Evolutionary conservation across 2,329 filamentous ascomycete species (phyloP).

Genomic region (Pleurostoma richardsiae): DNA sequence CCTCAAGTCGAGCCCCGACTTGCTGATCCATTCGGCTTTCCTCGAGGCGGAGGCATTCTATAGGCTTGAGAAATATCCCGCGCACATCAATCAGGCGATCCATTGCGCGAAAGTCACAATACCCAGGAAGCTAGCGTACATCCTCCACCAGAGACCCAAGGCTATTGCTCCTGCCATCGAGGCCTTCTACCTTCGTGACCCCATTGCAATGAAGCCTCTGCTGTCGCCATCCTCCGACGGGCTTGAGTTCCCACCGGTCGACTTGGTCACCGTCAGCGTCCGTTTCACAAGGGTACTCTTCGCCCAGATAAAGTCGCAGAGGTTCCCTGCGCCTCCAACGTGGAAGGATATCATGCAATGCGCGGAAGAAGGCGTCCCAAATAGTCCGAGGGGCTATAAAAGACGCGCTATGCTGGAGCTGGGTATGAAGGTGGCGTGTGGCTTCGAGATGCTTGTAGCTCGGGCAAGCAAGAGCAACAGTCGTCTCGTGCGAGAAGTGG

Average conservation of each 20-base stretch:
- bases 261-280: constrained; percentile 74
- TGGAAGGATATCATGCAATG: constrained; percentile 36
- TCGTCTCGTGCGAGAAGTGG: constrained; percentile 67
- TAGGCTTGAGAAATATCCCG: constrained; percentile 77
- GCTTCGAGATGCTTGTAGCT: constrained; percentile 80
- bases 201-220: constrained; percentile 66
- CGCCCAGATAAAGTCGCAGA: constrained; percentile 83
- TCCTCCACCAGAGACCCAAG: constrained; percentile 70
- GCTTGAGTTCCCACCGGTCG: constrained; percentile 66
- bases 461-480: constrained; percentile 65
- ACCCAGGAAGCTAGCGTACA: constrained; percentile 74
- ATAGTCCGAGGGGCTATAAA: constrained; percentile 12
- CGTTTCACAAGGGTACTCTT: constrained; percentile 86
- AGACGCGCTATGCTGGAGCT: constrained; percentile 48
- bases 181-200: constrained; percentile 87
- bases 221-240: constrained; percentile 39
- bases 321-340: constrained; percentile 61
- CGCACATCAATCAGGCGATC: constrained; percentile 66
- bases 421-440: constrained; percentile 86
- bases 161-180: constrained; percentile 82
- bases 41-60: constrained; percentile 91
- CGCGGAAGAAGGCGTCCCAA: constrained; percentile 7
- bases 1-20: constrained; percentile 49
- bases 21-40: constrained; percentile 64
- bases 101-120: constrained; percentile 71